Conservation (phyloP, 2,329 filamentous ascomycete species). For the Aphanocladium album region DNA sequence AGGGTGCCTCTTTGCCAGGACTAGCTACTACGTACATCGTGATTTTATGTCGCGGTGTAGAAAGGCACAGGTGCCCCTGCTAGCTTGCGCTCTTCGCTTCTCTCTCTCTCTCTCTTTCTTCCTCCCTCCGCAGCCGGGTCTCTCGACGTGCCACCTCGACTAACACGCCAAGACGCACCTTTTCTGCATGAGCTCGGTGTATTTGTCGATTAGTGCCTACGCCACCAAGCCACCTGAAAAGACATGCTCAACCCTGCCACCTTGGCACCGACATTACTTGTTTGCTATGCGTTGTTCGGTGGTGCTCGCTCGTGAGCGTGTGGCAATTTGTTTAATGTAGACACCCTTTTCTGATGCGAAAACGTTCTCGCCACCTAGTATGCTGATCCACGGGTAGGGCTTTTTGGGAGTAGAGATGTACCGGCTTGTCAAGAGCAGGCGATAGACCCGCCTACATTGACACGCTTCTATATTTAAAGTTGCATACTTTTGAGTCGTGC, state of each 20-base stretch:
- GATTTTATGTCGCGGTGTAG: background rate
- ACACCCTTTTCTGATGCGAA: background rate
- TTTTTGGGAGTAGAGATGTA: background rate
- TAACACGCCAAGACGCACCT: background rate
- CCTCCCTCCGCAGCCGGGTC: too few relatives aligned
- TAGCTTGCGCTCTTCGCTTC: background rate
- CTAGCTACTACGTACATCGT: background rate
- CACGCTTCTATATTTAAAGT: background rate
- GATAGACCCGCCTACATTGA: background rate
- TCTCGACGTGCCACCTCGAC: background rate
- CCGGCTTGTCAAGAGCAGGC: too few relatives aligned
- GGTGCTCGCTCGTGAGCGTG: too few relatives aligned
- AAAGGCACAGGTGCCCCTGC: background rate
- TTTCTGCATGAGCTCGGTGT: conserved; percentile 1
- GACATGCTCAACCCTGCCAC: background rate
- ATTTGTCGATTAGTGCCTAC: conserved; percentile 1
- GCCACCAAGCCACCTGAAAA: background rate
- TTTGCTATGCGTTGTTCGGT: background rate
- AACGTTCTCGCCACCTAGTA: background rate
- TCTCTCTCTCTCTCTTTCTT: background rate
- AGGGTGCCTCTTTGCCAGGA: background rate
- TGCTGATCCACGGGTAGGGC: background rate
- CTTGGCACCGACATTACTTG: background rate
- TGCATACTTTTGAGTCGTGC: background rate
- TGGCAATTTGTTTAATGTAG: background rate